Conservation (phyloP, 2,329 filamentous ascomycete genomes). For the Microdochium nivale region DNA sequence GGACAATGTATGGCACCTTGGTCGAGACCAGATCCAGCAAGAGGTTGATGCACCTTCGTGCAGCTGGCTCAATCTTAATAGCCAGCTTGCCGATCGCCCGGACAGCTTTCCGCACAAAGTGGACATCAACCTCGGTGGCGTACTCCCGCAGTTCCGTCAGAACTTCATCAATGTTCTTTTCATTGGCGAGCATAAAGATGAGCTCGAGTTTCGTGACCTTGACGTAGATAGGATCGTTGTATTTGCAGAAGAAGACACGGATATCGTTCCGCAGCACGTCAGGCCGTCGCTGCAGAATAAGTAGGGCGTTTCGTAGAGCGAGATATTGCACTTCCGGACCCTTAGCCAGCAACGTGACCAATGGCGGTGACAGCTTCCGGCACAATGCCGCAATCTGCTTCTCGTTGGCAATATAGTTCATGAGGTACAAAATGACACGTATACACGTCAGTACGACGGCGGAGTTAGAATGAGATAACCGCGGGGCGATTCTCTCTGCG, state of each 20-base stretch:
- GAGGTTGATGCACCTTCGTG: slow-evolving; percentile 83
- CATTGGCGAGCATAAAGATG: slow-evolving; percentile 96
- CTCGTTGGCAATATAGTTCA: slow-evolving; percentile 96
- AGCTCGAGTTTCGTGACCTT: slow-evolving; percentile 98
- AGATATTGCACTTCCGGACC: slow-evolving; percentile 98
- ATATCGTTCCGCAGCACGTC: slow-evolving; percentile 96
- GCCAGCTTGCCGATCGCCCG: slow-evolving; percentile 95
- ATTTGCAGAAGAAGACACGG: slow-evolving; percentile 99
- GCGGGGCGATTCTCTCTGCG: slow-evolving; percentile 89
- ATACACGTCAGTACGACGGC: slow-evolving; percentile 94
- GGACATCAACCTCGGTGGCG: slow-evolving; percentile 95
- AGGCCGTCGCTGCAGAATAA: slow-evolving; percentile 86
- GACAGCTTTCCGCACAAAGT: slow-evolving; percentile 96
- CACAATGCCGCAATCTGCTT: slow-evolving; percentile 82
- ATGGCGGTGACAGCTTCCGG: slow-evolving; percentile 85
- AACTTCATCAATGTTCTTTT: slow-evolving; percentile 92
- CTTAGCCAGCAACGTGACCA: slow-evolving; percentile 92
- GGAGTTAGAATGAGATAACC: slow-evolving; percentile 93
- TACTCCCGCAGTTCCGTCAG: slow-evolving; percentile 92
- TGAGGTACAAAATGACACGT: slow-evolving; percentile 89
- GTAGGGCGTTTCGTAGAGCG: slow-evolving; percentile 81
- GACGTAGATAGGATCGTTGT: slow-evolving; percentile 98
- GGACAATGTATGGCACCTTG: slow-evolving; percentile 98
- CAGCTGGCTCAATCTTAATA: slow-evolving; percentile 96
- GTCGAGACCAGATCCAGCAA: slow-evolving; percentile 89